Conservation (phyloP, 148 eudicot species). For the Diospyros lotus region DNA sequence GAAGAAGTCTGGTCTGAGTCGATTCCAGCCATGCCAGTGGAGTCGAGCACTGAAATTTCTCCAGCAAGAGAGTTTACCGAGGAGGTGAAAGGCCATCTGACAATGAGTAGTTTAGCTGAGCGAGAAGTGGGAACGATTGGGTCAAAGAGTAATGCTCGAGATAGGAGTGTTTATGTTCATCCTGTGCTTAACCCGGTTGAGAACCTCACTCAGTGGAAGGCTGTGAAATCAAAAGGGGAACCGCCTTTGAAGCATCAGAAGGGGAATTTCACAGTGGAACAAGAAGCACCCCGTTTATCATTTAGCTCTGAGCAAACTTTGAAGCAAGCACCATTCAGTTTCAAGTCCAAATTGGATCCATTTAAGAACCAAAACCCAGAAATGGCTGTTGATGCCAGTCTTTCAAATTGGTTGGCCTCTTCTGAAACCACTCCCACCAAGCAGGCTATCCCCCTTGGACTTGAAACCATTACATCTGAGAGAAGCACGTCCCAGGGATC, state of each 20-base stretch:
- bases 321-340: conserved; percentile 17
- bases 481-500: conserved; percentile 55
- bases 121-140: conserved; percentile 18
- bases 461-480: conserved; percentile 35
- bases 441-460: conserved; percentile 24
- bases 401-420: conserved; percentile 70
- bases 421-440: conserved; percentile 37
- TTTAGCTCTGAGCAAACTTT: conserved; percentile 23
- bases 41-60: conserved; percentile 35
- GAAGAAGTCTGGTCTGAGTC: conserved; percentile 37
- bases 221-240: conserved; percentile 46
- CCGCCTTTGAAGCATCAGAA: conserved; percentile 39
- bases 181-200: conserved; percentile 77
- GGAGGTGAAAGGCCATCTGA: conserved; percentile 21
- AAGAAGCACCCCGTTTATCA: conserved; percentile 25
- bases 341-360: conserved; percentile 31
- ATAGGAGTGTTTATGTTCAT: conserved; percentile 49
- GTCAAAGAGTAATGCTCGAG: conserved; percentile 39
- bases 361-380: conserved; percentile 26
- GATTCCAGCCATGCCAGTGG: conserved; percentile 36
- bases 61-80: conserved; percentile 3
- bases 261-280: conserved; percentile 42
- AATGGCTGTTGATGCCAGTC: conserved; percentile 69
- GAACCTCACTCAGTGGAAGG: conserved; percentile 74
- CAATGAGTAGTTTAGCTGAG: conserved; percentile 15